phyloP scores from a whole-genome alignment of 352 stramenopile genomes.

The Phytophthora kernoviae region DNA sequence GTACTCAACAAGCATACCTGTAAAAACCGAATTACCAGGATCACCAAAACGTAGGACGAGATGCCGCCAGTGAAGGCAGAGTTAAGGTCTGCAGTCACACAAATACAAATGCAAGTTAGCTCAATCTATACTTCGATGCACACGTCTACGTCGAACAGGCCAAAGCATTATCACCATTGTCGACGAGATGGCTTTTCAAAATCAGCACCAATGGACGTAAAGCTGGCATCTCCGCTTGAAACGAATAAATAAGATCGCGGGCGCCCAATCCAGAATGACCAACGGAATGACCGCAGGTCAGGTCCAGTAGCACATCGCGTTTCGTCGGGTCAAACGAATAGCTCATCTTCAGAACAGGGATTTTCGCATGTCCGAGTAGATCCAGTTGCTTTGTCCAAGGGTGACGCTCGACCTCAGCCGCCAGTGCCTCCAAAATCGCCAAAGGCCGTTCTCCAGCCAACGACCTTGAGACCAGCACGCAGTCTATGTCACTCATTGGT shows the following conservation, averaged over 20 bases:
- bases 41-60: conserved; percentile 95
- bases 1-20: conserved; percentile 47
- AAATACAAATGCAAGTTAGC: conserved; percentile 34
- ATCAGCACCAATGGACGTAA: conserved; percentile 94
- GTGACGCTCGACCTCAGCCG: conserved; percentile 79
- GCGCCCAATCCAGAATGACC: conserved; percentile 94
- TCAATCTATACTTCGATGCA: too few relatives aligned
- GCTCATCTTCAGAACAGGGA: conserved; percentile 96
- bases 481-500: conserved; percentile 96
- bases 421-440: conserved; percentile 90
- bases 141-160: background rate
- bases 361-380: conserved; percentile 93
- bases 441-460: conserved; percentile 76
- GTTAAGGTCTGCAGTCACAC: conserved; percentile 77
- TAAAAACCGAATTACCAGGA: conserved; percentile 95
- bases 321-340: conserved; percentile 40
- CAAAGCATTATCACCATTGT: conserved; percentile 38
- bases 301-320: conserved; percentile 85
- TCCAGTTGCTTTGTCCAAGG: conserved; percentile 90
- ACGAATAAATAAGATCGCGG: conserved; percentile 91
- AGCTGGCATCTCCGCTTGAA: conserved; percentile 91
- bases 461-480: conserved; percentile 92
- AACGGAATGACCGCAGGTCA: conserved; percentile 94
- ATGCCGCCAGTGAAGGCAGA: conserved; percentile 95
- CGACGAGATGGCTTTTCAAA: conserved; percentile 89